Base-by-base conservation (phyloP, 2,329 filamentous ascomycete genomes). In the Phyllosticta capitalensis region DNA sequence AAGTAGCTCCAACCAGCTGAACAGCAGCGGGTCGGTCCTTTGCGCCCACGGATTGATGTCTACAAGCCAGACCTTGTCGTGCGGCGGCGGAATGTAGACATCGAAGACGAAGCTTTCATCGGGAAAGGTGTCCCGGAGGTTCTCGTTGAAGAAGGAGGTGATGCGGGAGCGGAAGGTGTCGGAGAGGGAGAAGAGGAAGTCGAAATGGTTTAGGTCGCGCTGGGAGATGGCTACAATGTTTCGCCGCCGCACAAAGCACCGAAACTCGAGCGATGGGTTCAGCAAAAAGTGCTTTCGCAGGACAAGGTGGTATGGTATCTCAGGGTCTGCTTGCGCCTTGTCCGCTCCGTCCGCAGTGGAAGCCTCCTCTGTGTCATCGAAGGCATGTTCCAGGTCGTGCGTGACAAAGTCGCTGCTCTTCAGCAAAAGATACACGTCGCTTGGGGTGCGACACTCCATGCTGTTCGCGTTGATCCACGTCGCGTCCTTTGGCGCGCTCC, bases 1-100 rank as follows among this genome's bases (percentile, higher is more conserved):
- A 61, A 97, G 77, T 49, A 99, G 79, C 75, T 97, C 92, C 62
- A 87, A 71, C 94, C 94, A 99, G 51, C 85, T 87, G 71, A 96
- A 99, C 0, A 96, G 78, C 52, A 97, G 74, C 4, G 89, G 87
- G 75, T 99, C 94, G 0, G 94, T 99, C 62, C 90, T 80, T 50
- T 85, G 83, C 0, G 92, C 92, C 90, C 92, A 99, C 0, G 94
- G 90, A 68, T 97, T 97, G 68, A 99, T 88, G 70, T 99, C 94
- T 54, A 99, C 87, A 10, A 99, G 78, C 76, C 91, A 88, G 1
- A 95, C 89, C 54, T 83, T 81, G 54, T 89, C 84, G 59, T 95
- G 82, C 1, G 87, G 73, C 67, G 82, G 77, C 67, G 92, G 92
- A 1, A 99, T 82, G 69, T 99, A 97, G 51, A 96, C 87, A 69